Base-by-base conservation (phyloP, 2,329 filamentous ascomycete genomes). In the Trichoderma asperellum region DNA sequence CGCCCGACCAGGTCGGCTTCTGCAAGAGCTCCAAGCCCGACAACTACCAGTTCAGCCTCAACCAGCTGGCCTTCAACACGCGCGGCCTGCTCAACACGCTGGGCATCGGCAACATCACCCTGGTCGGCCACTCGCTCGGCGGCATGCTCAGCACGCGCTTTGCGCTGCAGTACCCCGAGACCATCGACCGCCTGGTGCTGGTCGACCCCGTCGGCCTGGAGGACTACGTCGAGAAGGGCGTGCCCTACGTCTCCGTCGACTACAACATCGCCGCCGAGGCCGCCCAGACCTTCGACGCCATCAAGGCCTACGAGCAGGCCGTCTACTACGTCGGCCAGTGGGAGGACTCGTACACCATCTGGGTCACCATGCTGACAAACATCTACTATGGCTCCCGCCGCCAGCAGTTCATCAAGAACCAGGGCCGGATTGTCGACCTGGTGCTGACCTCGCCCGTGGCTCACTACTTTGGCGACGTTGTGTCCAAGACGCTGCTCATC, bases 91-190 rank as follows among this genome's bases (percentile, higher is more conserved):
- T 87, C 11, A 72, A 80, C 59, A 76, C 79, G 1, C 78, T 87
- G 27, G 77, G 76, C 12, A 75, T 87, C 57, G 77, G 75, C 37
- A 81, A 80, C 29, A 79, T 80, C 49, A 84, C 81, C 6, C 74
- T 88, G 43, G 81, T 88, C 52, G 85, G 86, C 12, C 86, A 88
- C 76, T 87, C 84, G 1, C 80, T 87, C 74, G 85, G 85, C 58
- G 85, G 84, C 47, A 87, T 87, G 85, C 79, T 86, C 29, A 80
- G 83, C 1, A 79, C 82, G 4, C 83, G 85, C 21, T 87, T 84
- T 73, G 81, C 80, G 0, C 79, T 88, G 27, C 83, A 84, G 79
- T 87, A 83, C 70, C 83, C 85, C 0, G 75, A 78, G 16, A 73
- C 76, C 32, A 79, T 83, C 7, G 76, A 81, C 8, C 77, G 78